Evolutionary conservation across 345 rosid genomes (phyloP).

Genomic region (Capsella bursapastoris): DNA sequence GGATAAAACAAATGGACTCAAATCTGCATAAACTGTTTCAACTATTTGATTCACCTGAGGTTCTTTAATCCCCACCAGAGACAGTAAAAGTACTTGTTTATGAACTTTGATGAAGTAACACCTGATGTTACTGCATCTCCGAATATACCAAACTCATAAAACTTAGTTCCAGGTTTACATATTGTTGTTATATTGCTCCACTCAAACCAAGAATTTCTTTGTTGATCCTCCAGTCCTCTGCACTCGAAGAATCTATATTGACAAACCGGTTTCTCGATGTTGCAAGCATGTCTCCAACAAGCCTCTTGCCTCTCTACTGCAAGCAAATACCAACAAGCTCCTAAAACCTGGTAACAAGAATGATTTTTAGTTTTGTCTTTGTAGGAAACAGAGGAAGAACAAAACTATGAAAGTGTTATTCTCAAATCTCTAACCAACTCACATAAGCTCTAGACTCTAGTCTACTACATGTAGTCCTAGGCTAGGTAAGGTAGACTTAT

Average conservation of each 20-base stretch:
- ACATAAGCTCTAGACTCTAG: neutral
- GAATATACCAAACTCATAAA: slow-evolving; percentile 76
- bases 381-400: neutral
- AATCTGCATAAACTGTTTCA: neutral
- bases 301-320: slow-evolving; percentile 83
- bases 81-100: slow-evolving; percentile 85
- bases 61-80: slow-evolving; percentile 98
- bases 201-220: slow-evolving; percentile 61
- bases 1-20: neutral
- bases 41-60: slow-evolving; percentile 57
- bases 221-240: slow-evolving; percentile 42
- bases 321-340: slow-evolving; percentile 96
- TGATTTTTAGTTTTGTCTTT: neutral
- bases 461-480: neutral
- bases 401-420: neutral
- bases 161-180: slow-evolving; percentile 55
- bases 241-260: slow-evolving; percentile 72
- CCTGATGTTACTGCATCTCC: slow-evolving; percentile 65
- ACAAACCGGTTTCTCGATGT: slow-evolving; percentile 56
- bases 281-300: slow-evolving; percentile 79
- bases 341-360: slow-evolving; percentile 64
- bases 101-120: slow-evolving; percentile 64
- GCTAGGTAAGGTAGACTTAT: neutral
- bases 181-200: slow-evolving; percentile 64
- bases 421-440: slow-evolving; percentile 8